These are phyloP conservation scores for Leccinum truebloodii DNA, from an alignment of 768 basidiomycete species.

Conservation along the genomic window DNA sequence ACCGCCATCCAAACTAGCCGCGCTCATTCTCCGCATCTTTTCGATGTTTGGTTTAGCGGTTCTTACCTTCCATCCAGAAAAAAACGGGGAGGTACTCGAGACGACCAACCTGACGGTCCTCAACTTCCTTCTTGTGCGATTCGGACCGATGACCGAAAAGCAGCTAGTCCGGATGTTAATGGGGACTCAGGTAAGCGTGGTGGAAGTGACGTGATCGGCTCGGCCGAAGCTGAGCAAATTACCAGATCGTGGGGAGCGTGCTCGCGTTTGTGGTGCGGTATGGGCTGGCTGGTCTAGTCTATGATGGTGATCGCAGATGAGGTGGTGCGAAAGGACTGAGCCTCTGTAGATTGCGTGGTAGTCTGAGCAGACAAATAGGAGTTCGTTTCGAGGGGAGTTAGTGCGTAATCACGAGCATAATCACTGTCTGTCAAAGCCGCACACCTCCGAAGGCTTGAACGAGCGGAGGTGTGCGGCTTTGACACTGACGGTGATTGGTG, in stretches of 20 bases:
- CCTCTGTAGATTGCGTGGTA: not conserved
- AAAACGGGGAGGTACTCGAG: constrained; percentile 60
- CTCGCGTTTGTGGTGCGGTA: constrained; percentile 88
- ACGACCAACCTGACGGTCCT: constrained; percentile 90
- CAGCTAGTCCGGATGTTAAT: constrained; percentile 74
- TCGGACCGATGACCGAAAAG: constrained; percentile 88
- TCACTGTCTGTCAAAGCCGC: too few relatives aligned
- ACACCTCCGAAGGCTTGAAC: not conserved
- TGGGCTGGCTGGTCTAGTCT: constrained; percentile 84
- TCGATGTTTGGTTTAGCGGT: constrained; percentile 65
- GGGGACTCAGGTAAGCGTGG: constrained; percentile 59
- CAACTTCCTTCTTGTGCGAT: constrained; percentile 76
- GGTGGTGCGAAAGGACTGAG: not conserved
- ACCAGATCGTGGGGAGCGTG: constrained; percentile 70
- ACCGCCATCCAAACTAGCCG: constrained; percentile 56
- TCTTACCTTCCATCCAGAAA: constrained; percentile 55
- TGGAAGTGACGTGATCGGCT: not conserved
- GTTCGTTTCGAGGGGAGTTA: constrained; percentile 15
- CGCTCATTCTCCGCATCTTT: constrained; percentile 57
- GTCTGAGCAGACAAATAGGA: not conserved
- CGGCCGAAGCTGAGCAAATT: constrained; percentile 8
- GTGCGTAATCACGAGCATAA: constrained; percentile 26
- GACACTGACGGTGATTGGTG: constrained; percentile 10
- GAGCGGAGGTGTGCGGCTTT: constrained; percentile 4
- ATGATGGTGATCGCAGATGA: constrained; percentile 88